Evolutionary conservation across 805 yeast genomes (phyloP).

Genomic region (Hanseniaspora lindneri): DNA sequence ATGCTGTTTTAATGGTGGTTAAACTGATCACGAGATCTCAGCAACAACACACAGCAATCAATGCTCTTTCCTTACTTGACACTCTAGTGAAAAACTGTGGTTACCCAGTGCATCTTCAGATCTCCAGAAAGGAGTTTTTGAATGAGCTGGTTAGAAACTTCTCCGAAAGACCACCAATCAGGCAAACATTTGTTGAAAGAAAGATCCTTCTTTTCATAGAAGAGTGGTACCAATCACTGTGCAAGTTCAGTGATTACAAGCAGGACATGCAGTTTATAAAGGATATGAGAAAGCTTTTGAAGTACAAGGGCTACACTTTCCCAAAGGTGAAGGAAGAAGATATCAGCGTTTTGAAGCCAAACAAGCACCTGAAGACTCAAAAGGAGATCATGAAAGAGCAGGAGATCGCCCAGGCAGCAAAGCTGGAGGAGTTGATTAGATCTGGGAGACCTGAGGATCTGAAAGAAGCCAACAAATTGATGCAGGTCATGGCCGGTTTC

Average conservation of each 20-base stretch:
- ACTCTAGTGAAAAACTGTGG: constrained; percentile 95
- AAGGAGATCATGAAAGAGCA: constrained; percentile 90
- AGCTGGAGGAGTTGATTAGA: constrained; percentile 86
- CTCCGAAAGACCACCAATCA: constrained; percentile 86
- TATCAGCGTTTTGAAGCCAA: constrained; percentile 83
- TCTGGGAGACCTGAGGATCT: constrained; percentile 92
- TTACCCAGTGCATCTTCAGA: constrained; percentile 89
- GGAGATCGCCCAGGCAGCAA: constrained; percentile 83
- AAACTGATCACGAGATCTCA: constrained; percentile 60
- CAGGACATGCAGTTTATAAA: constrained; percentile 85
- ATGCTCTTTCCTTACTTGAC: constrained; percentile 74
- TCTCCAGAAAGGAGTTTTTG: constrained; percentile 85
- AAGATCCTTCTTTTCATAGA: constrained; percentile 80
- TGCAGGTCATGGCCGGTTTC: constrained; percentile 98
- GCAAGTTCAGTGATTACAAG: constrained; percentile 77
- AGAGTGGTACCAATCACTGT: constrained; percentile 94
- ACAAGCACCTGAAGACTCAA: constrained; percentile 73
- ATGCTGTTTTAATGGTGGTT: constrained; percentile 80
- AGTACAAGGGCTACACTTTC: constrained; percentile 83
- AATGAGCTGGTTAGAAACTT: constrained; percentile 86
- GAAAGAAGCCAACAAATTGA: constrained; percentile 88
- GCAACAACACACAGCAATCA: constrained; percentile 70
- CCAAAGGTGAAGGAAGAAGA: constrained; percentile 87
- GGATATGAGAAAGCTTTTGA: constrained; percentile 86
- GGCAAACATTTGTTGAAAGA: constrained; percentile 72